Evolutionary conservation across 495 filamentous ascomycete genomes (phyloP), one percentile per base, ranked within the genome.

Genomic region (Collariella sp.): DNA sequence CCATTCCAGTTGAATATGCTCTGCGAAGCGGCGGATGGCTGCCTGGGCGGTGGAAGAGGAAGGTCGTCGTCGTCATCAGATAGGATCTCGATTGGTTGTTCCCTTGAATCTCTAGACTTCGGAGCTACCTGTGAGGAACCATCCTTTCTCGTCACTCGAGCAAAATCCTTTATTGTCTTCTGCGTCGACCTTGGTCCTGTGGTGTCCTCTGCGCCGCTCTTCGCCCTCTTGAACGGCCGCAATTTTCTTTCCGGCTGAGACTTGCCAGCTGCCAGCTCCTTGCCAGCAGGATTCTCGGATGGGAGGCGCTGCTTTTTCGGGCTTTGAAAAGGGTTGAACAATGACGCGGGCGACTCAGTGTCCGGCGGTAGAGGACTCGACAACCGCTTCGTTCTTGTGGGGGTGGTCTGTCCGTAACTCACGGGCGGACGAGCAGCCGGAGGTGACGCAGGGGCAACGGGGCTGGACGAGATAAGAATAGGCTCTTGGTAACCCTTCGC

Each of bases 381-480:
- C 2, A 20, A 16, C 9, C 56, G 49, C 26, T 65, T 59, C 20
- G 26, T 20, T 33, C n/a, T 53, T n/a, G 36, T 58, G 7, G 41
- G 50, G 16, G 34, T 52, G 3, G 46, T 47, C 7, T 39, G 54
- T 0, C 38, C 40, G 18, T 5, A 12, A 0, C 5, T 67, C 43
- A 57, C 13, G 13, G 57, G 50, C 11, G 63, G 1, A 16, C 13
- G 7, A 44, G 26, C 22, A 10, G 44, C 13, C 24, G 53, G 18
- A 64, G 67, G 52, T 52, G 67, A 61, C 54, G 61, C 20, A 42
- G 57, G 40, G 22, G 39, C 40, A 52, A 59, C 57, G 16, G 74
- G 73, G 50, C 72, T 76, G 45, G 73, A 76, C 26, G 67, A 66
- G 61, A 76, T 70, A 54, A 67, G 26, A 56, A 77, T 74, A 15